Evolutionary conservation across 345 rosid species (phyloP), one percentile per base, ranked within the genome.

Genomic region (Acer campestre): DNA sequence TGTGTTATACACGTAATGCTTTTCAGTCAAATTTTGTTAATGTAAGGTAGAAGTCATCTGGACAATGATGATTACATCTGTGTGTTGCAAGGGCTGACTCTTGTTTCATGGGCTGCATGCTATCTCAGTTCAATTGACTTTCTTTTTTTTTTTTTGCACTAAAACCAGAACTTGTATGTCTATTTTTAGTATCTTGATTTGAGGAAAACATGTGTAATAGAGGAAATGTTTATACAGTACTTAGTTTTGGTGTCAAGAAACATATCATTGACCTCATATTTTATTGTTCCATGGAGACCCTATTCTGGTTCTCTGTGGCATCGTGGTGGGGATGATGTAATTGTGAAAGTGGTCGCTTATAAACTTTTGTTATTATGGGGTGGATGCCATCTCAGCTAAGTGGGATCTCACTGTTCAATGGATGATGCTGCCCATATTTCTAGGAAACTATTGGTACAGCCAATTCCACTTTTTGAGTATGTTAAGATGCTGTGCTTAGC

Each of bases 181-280:
- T 22, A 61, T 22, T 18, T 59, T 42, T 73, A 70, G 42, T 49
- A 16, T 16, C 10, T 10, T 49, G 59, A 4, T 46, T 70, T 49
- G 40, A 51, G 35, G 73, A 49, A 56, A 14, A 25, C 31, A 7
- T 51, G 42, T 22, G 23, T 31, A 42, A 25, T 51, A 56, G 38
- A 23, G n/a, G 40, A 11, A 70, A 27, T 12, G 14, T 51, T 51
- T 23, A 9, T 69, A 7, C 35, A 6, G 3, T 22, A 25, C 31
- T 23, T 12, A 40, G 18, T 35, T 75, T 55, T 6, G n/a, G 9
- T 61, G 62, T 67, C 51, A 49, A 55, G 71, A 66, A 64, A 74
- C 49, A 63, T 6, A 29, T 48, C 38, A 35, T 64, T 27, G 16
- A 17, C 7, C 3, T 31, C 22, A 17, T 56, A 6, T 55, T 35